Base-by-base conservation (phyloP, 164 flowering plant species). In the Chloranthus sessilifolius region DNA sequence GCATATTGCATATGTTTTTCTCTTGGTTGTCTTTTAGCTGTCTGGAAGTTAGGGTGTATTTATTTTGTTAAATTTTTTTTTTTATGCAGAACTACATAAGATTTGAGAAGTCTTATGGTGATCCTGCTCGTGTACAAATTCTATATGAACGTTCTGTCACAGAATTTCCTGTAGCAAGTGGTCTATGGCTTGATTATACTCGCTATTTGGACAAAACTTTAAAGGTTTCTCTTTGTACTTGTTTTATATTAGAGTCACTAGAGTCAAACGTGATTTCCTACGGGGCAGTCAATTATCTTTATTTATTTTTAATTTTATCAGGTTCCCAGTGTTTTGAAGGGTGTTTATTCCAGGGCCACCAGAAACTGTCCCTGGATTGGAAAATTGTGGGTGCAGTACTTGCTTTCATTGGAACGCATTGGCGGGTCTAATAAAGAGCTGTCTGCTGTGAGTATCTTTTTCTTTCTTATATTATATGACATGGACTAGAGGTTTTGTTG, bases 301-400 rank as follows among this genome's bases (percentile, higher is more conserved):
- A 34, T 21, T 12, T 40, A 26, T 16, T 21, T 43, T 55, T 51
- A 39, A 28, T 40, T 9, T 15, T 40, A 62, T 50, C 77, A 88
- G 95, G 84, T 77, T 7, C 75, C 88, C 15, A 75, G 52, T 62
- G 65, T 78, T 56, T 63, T 76, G 15, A 73, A 48, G 50, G 61
- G 57, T 56, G 81, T 74, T 40, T 77, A 84, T 62, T 60, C 76
- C 25, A 81, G 97, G 73, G 97, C 99, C 34, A 73, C 76, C 38
- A 82, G 59, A 64, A 89, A 80, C 62, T 89, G 99, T 62, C 71
- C 92, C 27, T 94, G 99, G 96, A 65, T 80, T 59, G 95, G 85
- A 33, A 80, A 89, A 47, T 76, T 94, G 15, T 94, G 99, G 99
- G 81, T 71, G 36, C 66, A 73, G 25, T 85, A 80, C 74, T 66